Conservation (phyloP, 2,329 filamentous ascomycete species). For the Penicillium digitatum region DNA sequence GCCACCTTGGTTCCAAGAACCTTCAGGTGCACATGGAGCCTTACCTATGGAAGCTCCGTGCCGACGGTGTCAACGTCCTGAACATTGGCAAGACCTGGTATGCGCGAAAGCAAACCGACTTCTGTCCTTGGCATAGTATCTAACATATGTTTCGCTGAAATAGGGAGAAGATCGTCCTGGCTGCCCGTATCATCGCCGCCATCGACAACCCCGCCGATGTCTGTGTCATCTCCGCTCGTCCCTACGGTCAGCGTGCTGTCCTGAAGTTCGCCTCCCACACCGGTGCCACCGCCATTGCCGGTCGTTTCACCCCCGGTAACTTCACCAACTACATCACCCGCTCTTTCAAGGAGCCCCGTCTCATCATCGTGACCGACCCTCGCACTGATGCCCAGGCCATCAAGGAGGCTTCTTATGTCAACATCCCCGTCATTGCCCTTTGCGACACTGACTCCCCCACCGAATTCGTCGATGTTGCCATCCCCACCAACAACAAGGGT, state of each 20-base stretch:
- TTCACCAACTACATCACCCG: constrained; percentile 99
- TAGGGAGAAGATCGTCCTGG: constrained; percentile 99
- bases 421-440: constrained; percentile 99
- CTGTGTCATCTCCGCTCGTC: constrained; percentile 98
- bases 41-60: constrained; percentile 99
- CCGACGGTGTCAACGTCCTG: constrained; percentile 96
- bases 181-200: constrained; percentile 96
- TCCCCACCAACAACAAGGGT: constrained; percentile 99
- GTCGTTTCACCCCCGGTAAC: constrained; percentile 99
- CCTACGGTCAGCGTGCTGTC: constrained; percentile 98
- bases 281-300: constrained; percentile 94
- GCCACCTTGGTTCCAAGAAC: constrained; percentile 98
- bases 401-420: constrained; percentile 99
- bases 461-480: constrained; percentile 99
- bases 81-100: constrained; percentile 99
- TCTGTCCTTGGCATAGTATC: constrained; percentile 7
- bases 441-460: constrained; percentile 99
- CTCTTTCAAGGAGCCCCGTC: constrained; percentile 99
- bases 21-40: constrained; percentile 99
- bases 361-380: constrained; percentile 99
- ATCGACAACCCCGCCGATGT: constrained; percentile 99
- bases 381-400: constrained; percentile 99
- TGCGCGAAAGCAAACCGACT: constrained; percentile 29
- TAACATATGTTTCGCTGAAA: constrained; percentile 22
- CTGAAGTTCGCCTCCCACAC: constrained; percentile 99